A percentile compares a stretch with the other conserved stretches of the same genome.
phyloP scores from a whole-genome alignment of 106 monocot species.

The Hemerocallis citrina region DNA sequence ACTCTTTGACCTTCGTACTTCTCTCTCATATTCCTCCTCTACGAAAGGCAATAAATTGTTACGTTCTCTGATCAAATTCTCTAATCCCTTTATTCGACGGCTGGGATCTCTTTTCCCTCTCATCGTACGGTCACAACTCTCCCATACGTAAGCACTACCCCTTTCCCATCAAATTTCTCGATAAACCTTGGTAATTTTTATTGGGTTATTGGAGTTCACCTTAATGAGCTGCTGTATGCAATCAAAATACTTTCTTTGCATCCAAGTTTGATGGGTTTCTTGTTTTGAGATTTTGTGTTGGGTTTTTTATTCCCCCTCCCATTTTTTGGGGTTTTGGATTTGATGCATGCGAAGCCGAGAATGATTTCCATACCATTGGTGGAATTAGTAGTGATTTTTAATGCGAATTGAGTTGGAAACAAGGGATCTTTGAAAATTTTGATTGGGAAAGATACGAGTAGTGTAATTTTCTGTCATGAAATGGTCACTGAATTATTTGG shows the following conservation, averaged over 20 bases:
- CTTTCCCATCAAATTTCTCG: neutral
- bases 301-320: neutral
- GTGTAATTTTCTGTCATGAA: too few species aligned
- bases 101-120: neutral
- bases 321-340: neutral
- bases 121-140: neutral
- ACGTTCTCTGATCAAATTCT: neutral
- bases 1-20: conserved; percentile 1
- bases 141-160: neutral
- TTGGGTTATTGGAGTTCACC: neutral
- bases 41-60: conserved; percentile 3
- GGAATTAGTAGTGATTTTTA: too few species aligned
- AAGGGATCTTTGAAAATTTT: too few species aligned
- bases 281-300: too few species aligned
- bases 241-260: neutral
- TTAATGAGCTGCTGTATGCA: neutral
- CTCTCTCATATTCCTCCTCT: neutral
- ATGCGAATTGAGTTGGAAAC: too few species aligned
- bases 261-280: too few species aligned
- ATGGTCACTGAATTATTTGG: too few species aligned
- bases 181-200: neutral
- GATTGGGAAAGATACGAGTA: too few species aligned
- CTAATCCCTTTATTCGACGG: neutral
- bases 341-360: too few species aligned
- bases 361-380: too few species aligned